phyloP scores from a whole-genome alignment of 1,139 yeast genomes.

The Blastobotrys ciferrii region DNA sequence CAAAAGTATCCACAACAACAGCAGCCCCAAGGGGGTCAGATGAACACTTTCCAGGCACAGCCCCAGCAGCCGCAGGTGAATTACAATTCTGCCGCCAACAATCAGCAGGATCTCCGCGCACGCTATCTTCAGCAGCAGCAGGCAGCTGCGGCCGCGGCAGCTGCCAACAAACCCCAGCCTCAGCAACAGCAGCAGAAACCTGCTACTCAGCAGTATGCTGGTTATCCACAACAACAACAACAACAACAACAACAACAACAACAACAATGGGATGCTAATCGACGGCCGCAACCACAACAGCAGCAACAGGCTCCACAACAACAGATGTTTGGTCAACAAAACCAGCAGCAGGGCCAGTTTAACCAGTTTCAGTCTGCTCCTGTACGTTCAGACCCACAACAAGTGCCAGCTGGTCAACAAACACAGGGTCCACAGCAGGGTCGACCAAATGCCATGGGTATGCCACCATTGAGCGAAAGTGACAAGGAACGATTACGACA shows the following conservation, averaged over 20 bases:
- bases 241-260: constrained; percentile 25
- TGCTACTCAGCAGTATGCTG: constrained; percentile 1
- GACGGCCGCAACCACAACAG: constrained; percentile 23
- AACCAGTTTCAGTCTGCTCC: constrained; percentile 21
- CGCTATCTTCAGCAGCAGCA: constrained; percentile 14
- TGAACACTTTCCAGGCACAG: constrained; percentile 21
- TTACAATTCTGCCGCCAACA: constrained; percentile 11
- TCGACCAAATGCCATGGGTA: constrained; percentile 8
- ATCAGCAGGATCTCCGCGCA: not conserved
- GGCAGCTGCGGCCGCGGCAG: not conserved
- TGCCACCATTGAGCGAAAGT: constrained; percentile 35
- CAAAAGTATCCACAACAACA: constrained; percentile 8
- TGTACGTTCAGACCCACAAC: constrained; percentile 26
- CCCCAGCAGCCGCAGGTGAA: constrained; percentile 10
- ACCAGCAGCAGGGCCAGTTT: constrained; percentile 14
- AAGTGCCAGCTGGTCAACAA: constrained; percentile 18
- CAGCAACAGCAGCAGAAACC: constrained; percentile 11
- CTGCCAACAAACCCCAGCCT: constrained; percentile 15
- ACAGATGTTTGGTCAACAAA: constrained; percentile 15
- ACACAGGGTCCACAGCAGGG: constrained; percentile 25
- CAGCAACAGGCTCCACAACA: constrained; percentile 18
- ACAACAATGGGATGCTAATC: constrained; percentile 17
- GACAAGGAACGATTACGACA: constrained; percentile 57
- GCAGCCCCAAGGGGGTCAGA: constrained; percentile 17
- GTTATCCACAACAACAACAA: constrained; percentile 20